phyloP scores from a whole-genome alignment of 306 rosid genomes.

The Aeschynomene evenia region DNA sequence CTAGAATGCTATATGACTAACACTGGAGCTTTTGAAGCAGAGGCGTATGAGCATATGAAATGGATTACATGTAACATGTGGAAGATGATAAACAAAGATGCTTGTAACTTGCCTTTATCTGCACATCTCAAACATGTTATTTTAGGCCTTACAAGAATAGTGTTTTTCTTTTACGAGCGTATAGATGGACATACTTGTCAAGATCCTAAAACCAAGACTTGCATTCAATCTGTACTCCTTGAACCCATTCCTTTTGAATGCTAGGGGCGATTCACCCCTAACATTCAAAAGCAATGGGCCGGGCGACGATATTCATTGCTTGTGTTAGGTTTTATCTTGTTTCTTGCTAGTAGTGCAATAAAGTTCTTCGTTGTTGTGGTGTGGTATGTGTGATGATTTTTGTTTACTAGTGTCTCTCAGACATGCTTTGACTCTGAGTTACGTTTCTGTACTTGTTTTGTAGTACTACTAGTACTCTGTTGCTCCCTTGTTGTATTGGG shows the following conservation, averaged over 20 bases:
- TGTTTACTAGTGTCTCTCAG: too few relatives aligned
- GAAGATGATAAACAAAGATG: slow-evolving; percentile 28
- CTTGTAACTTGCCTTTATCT: background rate
- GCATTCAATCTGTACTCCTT: background rate
- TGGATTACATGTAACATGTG: slow-evolving; percentile 2
- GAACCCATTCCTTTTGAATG: background rate
- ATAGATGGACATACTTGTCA: background rate
- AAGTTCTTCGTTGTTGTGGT: too few relatives aligned
- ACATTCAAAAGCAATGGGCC: too few relatives aligned
- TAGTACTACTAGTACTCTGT: too few relatives aligned
- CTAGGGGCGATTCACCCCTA: too few relatives aligned
- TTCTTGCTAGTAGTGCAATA: too few relatives aligned
- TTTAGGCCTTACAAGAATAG: slow-evolving; percentile 6
- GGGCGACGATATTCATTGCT: too few relatives aligned
- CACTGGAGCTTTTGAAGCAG: slow-evolving; percentile 15
- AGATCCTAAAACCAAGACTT: background rate
- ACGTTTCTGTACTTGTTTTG: too few relatives aligned
- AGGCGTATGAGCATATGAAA: background rate
- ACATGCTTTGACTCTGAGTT: too few relatives aligned
- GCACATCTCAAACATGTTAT: background rate
- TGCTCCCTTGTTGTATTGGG: too few relatives aligned
- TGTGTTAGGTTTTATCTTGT: too few relatives aligned
- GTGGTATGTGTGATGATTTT: too few relatives aligned
- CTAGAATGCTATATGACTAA: slow-evolving; percentile 38
- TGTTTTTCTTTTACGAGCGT: background rate